Evolutionary conservation across 2,329 filamentous ascomycete species (phyloP).

Genomic region (Neofusicoccum kwambonambiense): DNA sequence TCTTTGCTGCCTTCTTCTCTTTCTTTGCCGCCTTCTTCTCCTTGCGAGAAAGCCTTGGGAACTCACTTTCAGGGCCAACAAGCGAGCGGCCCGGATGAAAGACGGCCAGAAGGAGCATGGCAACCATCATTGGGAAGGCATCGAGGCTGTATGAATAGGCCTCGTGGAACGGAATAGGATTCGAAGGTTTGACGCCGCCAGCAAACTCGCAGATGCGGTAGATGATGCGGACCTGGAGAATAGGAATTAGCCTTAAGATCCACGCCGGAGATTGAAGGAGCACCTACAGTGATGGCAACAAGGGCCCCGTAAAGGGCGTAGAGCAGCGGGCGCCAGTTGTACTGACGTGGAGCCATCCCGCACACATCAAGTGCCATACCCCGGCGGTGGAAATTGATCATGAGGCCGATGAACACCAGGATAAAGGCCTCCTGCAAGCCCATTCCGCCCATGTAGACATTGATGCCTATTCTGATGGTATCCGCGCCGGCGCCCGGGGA

Average conservation of each 20-base stretch:
- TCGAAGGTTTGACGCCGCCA: slow-evolving; percentile 43
- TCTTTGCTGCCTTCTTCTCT: not conserved
- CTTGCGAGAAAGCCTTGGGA: slow-evolving; percentile 25
- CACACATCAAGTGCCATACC: slow-evolving; percentile 17
- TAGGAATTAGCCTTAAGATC: not conserved
- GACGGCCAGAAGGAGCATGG: slow-evolving; percentile 24
- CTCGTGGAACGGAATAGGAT: slow-evolving; percentile 51
- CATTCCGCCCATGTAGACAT: slow-evolving; percentile 41
- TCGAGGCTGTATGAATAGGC: slow-evolving; percentile 54
- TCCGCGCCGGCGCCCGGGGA: slow-evolving; percentile 26
- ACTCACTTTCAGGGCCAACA: slow-evolving; percentile 27
- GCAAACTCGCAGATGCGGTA: slow-evolving; percentile 61
- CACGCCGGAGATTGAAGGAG: no score
- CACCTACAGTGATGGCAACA: slow-evolving; percentile 41
- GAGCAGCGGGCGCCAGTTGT: slow-evolving; percentile 26
- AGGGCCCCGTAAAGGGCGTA: slow-evolving; percentile 44
- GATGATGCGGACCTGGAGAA: slow-evolving; percentile 49
- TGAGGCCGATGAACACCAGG: slow-evolving; percentile 18
- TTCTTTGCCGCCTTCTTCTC: slow-evolving; percentile 24
- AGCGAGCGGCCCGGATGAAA: slow-evolving; percentile 29
- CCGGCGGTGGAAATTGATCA: slow-evolving; percentile 22
- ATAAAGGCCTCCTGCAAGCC: slow-evolving; percentile 34
- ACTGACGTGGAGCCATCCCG: not conserved
- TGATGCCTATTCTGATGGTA: slow-evolving; percentile 39
- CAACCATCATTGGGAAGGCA: slow-evolving; percentile 56